A percentile compares a stretch with the other conserved stretches of the same genome.
These are phyloP conservation scores for Didymella exigua DNA, from an alignment of 2,329 filamentous ascomycete species.

Conservation along the genomic window DNA sequence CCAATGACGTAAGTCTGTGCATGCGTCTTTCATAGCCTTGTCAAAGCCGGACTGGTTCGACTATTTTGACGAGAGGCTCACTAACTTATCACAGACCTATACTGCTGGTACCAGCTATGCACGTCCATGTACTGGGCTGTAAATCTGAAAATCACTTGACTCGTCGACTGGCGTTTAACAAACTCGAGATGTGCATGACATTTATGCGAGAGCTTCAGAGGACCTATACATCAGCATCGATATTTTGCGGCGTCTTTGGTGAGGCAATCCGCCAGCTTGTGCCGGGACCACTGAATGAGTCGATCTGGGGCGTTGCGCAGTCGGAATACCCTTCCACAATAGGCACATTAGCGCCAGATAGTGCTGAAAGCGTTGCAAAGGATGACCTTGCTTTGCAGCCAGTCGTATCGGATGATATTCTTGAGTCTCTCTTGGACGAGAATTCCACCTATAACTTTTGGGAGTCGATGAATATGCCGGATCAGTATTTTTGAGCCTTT, in stretches of 20 bases:
- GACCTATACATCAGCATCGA: conserved; percentile 10
- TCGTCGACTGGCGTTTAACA: conserved; percentile 9
- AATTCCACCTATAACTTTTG: conserved; percentile 9
- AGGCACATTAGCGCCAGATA: not conserved
- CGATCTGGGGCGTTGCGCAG: conserved; percentile 4
- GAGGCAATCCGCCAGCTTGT: conserved; percentile 9
- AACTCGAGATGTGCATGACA: conserved; percentile 14
- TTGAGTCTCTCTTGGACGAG: conserved; percentile 9
- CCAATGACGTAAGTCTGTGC: conserved; percentile 11
- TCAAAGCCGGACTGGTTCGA: not conserved
- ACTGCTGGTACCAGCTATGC: conserved; percentile 11
- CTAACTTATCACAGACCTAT: not conserved
- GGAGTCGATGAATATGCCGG: conserved; percentile 10
- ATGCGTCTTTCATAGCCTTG: not conserved
- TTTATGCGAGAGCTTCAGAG: conserved; percentile 15
- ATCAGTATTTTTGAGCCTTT: not conserved
- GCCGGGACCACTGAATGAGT: not conserved
- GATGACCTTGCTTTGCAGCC: not conserved
- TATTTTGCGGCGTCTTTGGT: conserved; percentile 14
- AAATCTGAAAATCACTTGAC: conserved; percentile 7
- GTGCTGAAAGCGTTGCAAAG: not conserved
- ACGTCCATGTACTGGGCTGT: conserved; percentile 7
- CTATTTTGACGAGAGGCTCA: not conserved
- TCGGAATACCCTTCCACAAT: not conserved
- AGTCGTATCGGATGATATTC: conserved; percentile 1